phyloP scores from a whole-genome alignment of 164 flowering plant species.

The Vitis amurensis region DNA sequence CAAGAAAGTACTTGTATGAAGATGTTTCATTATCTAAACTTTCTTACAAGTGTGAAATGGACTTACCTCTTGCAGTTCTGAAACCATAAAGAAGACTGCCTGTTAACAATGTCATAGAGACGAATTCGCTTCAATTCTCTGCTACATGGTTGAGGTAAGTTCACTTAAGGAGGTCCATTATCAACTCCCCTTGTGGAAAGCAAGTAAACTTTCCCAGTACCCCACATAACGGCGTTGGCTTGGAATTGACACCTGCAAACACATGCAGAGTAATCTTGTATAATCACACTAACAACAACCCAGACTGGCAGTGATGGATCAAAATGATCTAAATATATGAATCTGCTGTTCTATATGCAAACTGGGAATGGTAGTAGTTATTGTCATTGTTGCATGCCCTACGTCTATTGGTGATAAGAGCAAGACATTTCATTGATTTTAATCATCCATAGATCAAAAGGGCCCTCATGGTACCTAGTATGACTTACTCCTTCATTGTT shows the following conservation, averaged over 20 bases:
- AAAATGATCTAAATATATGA: too few relatives aligned
- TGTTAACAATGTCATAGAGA: slow-evolving; percentile 61
- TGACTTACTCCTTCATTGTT: slow-evolving; percentile 70
- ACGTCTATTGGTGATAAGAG: too few relatives aligned
- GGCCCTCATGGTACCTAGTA: not conserved
- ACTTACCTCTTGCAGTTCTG: slow-evolving; percentile 56
- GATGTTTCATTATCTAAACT: too few relatives aligned
- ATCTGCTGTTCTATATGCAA: too few relatives aligned
- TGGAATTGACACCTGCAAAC: slow-evolving; percentile 72
- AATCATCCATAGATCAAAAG: too few relatives aligned
- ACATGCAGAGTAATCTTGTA: not conserved
- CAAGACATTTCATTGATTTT: too few relatives aligned
- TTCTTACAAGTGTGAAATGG: not conserved
- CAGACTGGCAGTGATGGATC: not conserved
- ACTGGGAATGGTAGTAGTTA: too few relatives aligned
- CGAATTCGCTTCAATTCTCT: slow-evolving; percentile 68
- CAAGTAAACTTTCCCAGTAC: slow-evolving; percentile 57
- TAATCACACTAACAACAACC: not conserved
- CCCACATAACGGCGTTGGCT: slow-evolving; percentile 84
- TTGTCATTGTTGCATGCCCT: too few relatives aligned
- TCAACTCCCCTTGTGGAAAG: slow-evolving; percentile 35
- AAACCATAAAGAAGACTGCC: slow-evolving; percentile 56
- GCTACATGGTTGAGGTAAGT: slow-evolving; percentile 45
- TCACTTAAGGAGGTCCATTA: slow-evolving; percentile 43
- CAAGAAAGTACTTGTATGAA: not conserved